These are phyloP conservation scores for Ambrosiella beaveri DNA, from an alignment of 2,329 filamentous ascomycete genomes.

Conservation along the genomic window DNA sequence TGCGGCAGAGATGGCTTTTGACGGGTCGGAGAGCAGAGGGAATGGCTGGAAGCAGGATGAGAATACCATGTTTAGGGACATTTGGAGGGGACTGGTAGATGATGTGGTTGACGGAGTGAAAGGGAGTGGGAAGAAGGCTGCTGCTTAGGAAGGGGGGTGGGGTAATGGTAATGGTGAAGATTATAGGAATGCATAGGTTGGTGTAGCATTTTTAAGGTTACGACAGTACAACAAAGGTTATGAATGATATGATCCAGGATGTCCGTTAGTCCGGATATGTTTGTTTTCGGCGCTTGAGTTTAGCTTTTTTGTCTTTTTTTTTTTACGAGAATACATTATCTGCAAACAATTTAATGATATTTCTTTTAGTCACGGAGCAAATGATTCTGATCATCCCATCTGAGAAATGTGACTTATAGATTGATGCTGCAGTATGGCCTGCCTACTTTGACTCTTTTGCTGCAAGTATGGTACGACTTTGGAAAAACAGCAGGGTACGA, in stretches of 20 bases:
- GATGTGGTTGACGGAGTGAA: conserved; percentile 21
- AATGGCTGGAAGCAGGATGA: conserved; percentile 13
- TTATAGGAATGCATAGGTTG: neutral
- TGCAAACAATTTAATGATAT: neutral
- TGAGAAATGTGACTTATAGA: too few species aligned
- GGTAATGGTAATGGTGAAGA: neutral
- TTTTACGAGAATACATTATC: neutral
- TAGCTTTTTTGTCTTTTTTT: neutral
- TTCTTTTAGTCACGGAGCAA: neutral
- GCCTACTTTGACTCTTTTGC: too few species aligned
- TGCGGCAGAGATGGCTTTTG: conserved; percentile 36
- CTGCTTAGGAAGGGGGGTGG: neutral
- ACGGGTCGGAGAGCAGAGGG: conserved; percentile 18
- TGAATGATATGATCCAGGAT: neutral
- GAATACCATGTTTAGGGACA: conserved; percentile 32
- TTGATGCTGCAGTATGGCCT: too few species aligned
- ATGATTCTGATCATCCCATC: too few species aligned
- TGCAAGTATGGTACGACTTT: too few species aligned
- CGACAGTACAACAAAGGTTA: neutral
- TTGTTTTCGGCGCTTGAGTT: neutral
- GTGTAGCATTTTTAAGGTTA: neutral
- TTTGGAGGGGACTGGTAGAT: conserved; percentile 41
- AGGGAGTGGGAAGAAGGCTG: neutral
- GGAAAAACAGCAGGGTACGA: too few species aligned
- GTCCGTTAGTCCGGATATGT: neutral